Evolutionary conservation across 2,329 filamentous ascomycete genomes (phyloP).

Genomic region (Pestalotiopsis fici): DNA sequence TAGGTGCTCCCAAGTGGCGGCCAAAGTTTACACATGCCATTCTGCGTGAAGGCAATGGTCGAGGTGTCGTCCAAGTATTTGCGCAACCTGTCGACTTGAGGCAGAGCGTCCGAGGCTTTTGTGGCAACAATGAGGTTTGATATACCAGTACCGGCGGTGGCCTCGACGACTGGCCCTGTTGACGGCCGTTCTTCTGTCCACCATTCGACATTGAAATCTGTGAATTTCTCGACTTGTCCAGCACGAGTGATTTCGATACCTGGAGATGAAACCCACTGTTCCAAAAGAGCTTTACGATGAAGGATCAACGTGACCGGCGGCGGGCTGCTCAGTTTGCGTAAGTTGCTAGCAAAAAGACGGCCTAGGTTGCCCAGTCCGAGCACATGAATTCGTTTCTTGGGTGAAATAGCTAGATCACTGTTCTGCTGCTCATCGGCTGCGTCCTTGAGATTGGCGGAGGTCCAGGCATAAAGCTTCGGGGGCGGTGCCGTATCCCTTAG

Average conservation of each 20-base stretch:
- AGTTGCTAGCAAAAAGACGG: conserved; percentile 72
- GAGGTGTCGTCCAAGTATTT: conserved; percentile 63
- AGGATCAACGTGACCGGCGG: conserved; percentile 83
- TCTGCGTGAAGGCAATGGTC: conserved; percentile 84
- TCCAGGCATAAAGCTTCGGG: conserved; percentile 30
- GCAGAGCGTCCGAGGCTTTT: conserved; percentile 71
- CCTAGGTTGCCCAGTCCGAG: conserved; percentile 83
- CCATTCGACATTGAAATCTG: conserved; percentile 52
- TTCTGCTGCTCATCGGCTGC: neutral
- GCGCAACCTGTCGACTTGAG: conserved; percentile 58
- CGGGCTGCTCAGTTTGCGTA: conserved; percentile 58
- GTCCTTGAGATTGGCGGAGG: conserved; percentile 20
- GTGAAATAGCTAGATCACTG: neutral
- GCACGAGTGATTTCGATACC: conserved; percentile 46
- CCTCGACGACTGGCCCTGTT: conserved; percentile 38
- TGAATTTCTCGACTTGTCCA: conserved; percentile 28
- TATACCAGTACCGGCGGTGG: conserved; percentile 48
- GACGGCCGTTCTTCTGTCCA: conserved; percentile 49
- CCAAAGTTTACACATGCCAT: conserved; percentile 76
- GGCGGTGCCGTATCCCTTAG: conserved; percentile 18
- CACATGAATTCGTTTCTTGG: conserved; percentile 66
- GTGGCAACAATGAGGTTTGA: conserved; percentile 76
- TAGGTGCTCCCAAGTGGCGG: conserved; percentile 51
- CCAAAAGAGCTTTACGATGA: conserved; percentile 55
- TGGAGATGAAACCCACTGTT: conserved; percentile 44